Evolutionary conservation across 2,329 filamentous ascomycete genomes (phyloP), one percentile per base, ranked within the genome.

Genomic region (Exophiala mesophila): DNA sequence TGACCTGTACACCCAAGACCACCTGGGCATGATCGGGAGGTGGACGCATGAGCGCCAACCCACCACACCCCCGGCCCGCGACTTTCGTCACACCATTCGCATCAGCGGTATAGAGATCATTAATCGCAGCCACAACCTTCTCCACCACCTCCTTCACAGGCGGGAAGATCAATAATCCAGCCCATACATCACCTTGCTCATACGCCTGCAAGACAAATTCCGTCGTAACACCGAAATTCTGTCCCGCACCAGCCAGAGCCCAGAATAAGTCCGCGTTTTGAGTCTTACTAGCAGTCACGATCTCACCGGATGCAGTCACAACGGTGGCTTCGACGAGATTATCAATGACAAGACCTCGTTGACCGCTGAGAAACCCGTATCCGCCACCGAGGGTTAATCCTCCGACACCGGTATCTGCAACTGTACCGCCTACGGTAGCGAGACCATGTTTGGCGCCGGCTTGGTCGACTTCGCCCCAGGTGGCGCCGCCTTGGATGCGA

Each of bases 391-490:
- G 57, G 0, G 72, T 70, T 10, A 82, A 62, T 0, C 76, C 79
- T 2, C 76, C 78, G 4, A 82, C 73, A 4, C 79, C 78, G 1
- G 77, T 82, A 49, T 81, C 74, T 30, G 75, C 75, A 7, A 82
- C 76, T 0, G 78, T 80, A 2, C 79, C 79, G 6, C 77, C 78
- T 0, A 80, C 74, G 1, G 76, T 76, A 2, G 76, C 78, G 2
- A 82, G 67, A 0, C 69, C 68, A 52, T 76, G 61, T 35, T 68
- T 59, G 38, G 64, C 72, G 0, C 70, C 70, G 0, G 69, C 70
- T 4, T 65, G 59, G 49, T 81, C 76, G 9, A 80, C 70, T 52
- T 78, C 72, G 41, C 61, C 63, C 74, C 76, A 78, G 2, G 66
- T 55, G 31, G 70, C 68, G 5, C 77, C 76, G 18, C 76, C 74